Evolutionary conservation across 345 rosid genomes (phyloP).

Genomic region (Excoecaria cochinchinensis): DNA sequence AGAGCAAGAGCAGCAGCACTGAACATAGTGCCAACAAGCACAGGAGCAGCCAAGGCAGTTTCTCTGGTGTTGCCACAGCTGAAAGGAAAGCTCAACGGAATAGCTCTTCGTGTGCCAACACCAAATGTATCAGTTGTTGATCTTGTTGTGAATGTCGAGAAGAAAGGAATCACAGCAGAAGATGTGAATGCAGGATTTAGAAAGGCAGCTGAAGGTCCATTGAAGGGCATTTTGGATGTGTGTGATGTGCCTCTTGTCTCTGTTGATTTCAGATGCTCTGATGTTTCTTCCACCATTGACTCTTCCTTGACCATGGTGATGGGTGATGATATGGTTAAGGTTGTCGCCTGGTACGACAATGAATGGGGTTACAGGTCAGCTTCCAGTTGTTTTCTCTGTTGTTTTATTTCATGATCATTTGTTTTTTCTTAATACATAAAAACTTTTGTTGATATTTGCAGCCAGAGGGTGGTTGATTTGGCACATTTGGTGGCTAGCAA

Average conservation of each 20-base stretch:
- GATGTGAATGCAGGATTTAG: slow-evolving; percentile 94
- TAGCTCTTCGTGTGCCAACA: slow-evolving; percentile 97
- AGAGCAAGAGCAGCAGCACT: slow-evolving; percentile 98
- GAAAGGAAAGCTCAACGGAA: slow-evolving; percentile 97
- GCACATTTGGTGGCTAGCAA: slow-evolving; percentile 83
- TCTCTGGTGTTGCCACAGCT: slow-evolving; percentile 94
- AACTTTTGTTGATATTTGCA: slow-evolving; percentile 25
- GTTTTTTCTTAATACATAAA: no score
- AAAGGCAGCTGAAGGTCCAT: slow-evolving; percentile 82
- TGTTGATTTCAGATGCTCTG: slow-evolving; percentile 84
- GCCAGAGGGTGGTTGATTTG: slow-evolving; percentile 97
- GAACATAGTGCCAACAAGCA: slow-evolving; percentile 97
- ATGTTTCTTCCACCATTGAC: slow-evolving; percentile 90
- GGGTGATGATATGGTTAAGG: slow-evolving; percentile 99
- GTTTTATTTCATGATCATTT: no score
- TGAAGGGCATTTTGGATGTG: slow-evolving; percentile 79
- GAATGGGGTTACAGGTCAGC: slow-evolving; percentile 95
- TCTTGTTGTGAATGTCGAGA: slow-evolving; percentile 79
- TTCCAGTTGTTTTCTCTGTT: no score
- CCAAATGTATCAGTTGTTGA: slow-evolving; percentile 96
- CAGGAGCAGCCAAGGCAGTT: slow-evolving; percentile 98
- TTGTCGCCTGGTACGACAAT: slow-evolving; percentile 97
- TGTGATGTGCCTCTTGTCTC: slow-evolving; percentile 90
- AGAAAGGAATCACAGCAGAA: slow-evolving; percentile 79
- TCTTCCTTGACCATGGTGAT: slow-evolving; percentile 94